These are phyloP conservation scores for Chlorella variabilis DNA, from an alignment of 163 green algal genomes.

Conservation along the genomic window DNA sequence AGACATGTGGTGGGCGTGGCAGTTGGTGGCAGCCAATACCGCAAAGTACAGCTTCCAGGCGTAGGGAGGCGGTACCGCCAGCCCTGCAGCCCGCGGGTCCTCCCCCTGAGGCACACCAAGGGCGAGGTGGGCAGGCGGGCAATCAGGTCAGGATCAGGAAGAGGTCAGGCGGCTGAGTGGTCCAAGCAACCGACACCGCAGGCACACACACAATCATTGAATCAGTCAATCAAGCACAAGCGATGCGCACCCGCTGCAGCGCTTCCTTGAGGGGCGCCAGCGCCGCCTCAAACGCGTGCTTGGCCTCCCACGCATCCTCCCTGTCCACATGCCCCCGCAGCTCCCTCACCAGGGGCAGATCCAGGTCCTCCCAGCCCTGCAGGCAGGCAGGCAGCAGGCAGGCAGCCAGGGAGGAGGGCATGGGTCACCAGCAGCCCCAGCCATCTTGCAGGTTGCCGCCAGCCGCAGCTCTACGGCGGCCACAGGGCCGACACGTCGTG, in stretches of 20 bases:
- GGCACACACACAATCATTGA: too few relatives aligned
- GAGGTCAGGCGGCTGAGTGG: too few relatives aligned
- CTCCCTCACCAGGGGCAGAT: background rate
- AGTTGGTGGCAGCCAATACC: background rate
- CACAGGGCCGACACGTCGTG: too few relatives aligned
- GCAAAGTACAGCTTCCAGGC: slow-evolving; percentile 39
- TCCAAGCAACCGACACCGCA: background rate
- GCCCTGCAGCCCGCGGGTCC: too few relatives aligned
- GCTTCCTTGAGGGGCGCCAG: background rate
- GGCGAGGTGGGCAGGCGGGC: background rate
- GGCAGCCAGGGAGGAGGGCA: background rate
- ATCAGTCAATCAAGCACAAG: too few relatives aligned
- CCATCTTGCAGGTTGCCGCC: background rate
- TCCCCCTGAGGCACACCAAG: background rate
- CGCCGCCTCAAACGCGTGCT: slow-evolving; percentile 4
- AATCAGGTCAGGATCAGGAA: too few relatives aligned
- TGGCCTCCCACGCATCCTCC: background rate
- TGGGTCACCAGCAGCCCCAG: background rate
- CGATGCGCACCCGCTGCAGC: background rate
- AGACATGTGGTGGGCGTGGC: background rate
- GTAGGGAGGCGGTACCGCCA: background rate
- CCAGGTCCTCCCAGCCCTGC: background rate
- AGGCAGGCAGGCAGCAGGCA: background rate
- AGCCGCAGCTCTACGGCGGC: background rate
- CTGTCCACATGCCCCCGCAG: background rate